Conservation (phyloP, 176 grass and related monocot genomes). For the Elaeis guineensis region DNA sequence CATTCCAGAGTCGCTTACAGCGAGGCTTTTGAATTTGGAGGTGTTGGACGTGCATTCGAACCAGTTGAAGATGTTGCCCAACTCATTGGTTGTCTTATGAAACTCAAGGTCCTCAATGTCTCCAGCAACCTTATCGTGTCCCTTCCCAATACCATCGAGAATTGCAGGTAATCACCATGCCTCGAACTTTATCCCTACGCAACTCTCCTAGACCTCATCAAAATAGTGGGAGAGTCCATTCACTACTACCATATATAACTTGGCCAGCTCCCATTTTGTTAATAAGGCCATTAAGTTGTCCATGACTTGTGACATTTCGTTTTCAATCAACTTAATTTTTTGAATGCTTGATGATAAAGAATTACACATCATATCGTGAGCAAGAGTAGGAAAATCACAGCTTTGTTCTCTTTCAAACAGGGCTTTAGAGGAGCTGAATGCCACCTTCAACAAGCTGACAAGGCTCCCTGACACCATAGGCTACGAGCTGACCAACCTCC, state of each 20-base stretch:
- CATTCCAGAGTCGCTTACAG: conserved; percentile 86
- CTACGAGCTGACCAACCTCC: conserved; percentile 18
- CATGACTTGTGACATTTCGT: no score
- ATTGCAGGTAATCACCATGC: conserved; percentile 45
- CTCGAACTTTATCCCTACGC: neutral
- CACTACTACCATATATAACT: no score
- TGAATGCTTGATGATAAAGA: no score
- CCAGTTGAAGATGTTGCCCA: conserved; percentile 78
- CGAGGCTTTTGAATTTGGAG: conserved; percentile 76
- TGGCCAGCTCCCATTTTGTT: no score
- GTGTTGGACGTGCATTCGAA: conserved; percentile 89
- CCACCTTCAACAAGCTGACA: conserved; percentile 23
- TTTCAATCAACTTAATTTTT: no score
- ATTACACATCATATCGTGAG: no score
- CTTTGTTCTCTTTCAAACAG: neutral
- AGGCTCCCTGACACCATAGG: conserved; percentile 17
- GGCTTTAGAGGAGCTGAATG: conserved; percentile 19
- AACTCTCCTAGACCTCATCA: no score
- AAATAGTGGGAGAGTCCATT: no score
- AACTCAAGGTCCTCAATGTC: conserved; percentile 86
- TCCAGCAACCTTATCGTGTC: conserved; percentile 79
- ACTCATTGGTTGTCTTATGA: conserved; percentile 96
- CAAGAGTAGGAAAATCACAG: no score
- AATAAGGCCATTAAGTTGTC: no score
- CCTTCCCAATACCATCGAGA: conserved; percentile 76